Evolutionary conservation across 192 early-diverging fungal species (phyloP).

Genomic region (Pecoramyces ruminantium): DNA sequence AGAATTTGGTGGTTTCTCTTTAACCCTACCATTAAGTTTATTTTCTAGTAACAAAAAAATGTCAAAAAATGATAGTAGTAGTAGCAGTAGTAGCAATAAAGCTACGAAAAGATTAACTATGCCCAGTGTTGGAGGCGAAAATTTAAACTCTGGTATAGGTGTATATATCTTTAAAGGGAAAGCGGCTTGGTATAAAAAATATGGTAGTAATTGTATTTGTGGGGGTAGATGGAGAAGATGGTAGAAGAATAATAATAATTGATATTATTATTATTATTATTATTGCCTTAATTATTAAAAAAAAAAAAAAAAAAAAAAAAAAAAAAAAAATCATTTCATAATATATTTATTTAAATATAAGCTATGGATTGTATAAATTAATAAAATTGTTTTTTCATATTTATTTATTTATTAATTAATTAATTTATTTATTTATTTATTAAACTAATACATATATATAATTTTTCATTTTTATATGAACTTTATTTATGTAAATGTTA

Average conservation of each 20-base stretch:
- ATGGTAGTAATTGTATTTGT: not conserved
- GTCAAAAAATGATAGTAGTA: not conserved
- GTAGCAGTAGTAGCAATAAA: not conserved
- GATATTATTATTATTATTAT: too few relatives aligned
- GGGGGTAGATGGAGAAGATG: not conserved
- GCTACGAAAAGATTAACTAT: not conserved
- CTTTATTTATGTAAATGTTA: too few relatives aligned
- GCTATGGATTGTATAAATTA: too few relatives aligned
- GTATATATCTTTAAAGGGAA: not conserved
- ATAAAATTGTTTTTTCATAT: too few relatives aligned
- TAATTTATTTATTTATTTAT: too few relatives aligned
- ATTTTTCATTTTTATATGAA: too few relatives aligned
- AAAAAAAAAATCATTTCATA: too few relatives aligned
- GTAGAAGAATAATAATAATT: not conserved
- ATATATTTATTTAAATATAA: too few relatives aligned
- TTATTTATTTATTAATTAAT: too few relatives aligned
- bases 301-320: too few relatives aligned
- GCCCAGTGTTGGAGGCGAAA: not conserved
- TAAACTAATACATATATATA: too few relatives aligned
- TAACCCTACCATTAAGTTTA: not conserved
- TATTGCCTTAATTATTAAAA: too few relatives aligned
- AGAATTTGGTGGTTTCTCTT: not conserved
- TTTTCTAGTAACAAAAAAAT: not conserved
- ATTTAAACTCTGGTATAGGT: not conserved
- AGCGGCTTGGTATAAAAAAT: not conserved